Base-by-base conservation (phyloP, 2,329 filamentous ascomycete genomes). In the Lojkania enalia region DNA sequence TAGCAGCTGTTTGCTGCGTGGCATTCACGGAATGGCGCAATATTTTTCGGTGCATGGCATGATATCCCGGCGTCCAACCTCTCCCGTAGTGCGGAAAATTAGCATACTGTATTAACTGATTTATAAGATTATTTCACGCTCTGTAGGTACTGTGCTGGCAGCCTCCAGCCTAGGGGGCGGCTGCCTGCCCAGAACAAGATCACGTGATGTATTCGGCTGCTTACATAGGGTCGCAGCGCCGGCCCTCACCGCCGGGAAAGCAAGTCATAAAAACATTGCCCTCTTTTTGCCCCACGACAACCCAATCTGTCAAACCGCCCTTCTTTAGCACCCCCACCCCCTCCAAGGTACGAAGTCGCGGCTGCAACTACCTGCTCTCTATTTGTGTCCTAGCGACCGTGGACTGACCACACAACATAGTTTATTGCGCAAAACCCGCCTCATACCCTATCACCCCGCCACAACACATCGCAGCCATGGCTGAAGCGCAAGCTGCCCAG, bases 391-490 rank as follows among this genome's bases (percentile, higher is more conserved):
- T 23, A 4, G 12, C 20, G 14, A 25, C 21, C 23, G 25, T 33
- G 41, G 51, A 36, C 45, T 36, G 23, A 19, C 39, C 25, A 23
- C 31, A 6, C 49, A 19, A 19, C 42, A 35, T 38, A 47, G 45
- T 40, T 20, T 20, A 44, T 59, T 57, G 60, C 64, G 58, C 61
- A 57, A 51, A 49, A 45, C 51, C 52, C 40, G 58, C 53, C 52
- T 37, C 51, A 48, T 47, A 49, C 51, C 52, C n/a, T 27, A 30
- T 41, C 58, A 60, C 64, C 63, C 64, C 65, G 60, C 65, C 55
- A 63, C 57, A 57, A 58, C 57, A 48, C 48, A 58, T 46, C 48
- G 49, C 60, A 60, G 65, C 46, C 62, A 95, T 94, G 88, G 64
- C 66, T 49, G 64, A 69, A 57, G 57, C 60, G 52, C n/a, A n/a